phyloP scores from a whole-genome alignment of 768 basidiomycete species.

The Hericium coralloides region DNA sequence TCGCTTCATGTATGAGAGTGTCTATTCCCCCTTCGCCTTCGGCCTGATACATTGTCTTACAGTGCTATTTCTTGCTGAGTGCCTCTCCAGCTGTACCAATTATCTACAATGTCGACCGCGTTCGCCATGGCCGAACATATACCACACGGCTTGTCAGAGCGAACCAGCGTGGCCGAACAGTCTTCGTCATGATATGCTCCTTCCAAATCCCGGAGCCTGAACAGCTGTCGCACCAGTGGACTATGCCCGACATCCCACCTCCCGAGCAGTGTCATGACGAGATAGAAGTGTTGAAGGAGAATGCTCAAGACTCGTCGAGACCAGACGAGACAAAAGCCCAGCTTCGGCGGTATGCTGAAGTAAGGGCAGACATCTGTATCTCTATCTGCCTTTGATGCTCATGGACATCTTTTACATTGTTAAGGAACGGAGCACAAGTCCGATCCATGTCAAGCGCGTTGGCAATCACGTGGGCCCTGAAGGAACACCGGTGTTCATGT shows the following conservation, averaged over 20 bases:
- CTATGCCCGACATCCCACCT: conserved; percentile 47
- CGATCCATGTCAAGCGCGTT: conserved; percentile 56
- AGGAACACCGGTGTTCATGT: conserved; percentile 45
- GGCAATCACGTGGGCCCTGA: conserved; percentile 32
- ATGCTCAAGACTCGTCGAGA: too few relatives aligned
- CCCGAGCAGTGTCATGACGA: conserved; percentile 39
- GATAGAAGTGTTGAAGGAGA: conserved; percentile 9
- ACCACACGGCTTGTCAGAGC: conserved; percentile 44
- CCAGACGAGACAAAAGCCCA: too few relatives aligned
- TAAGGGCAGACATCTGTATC: conserved; percentile 12
- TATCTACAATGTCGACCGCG: conserved; percentile 67
- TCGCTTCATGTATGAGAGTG: conserved; percentile 54
- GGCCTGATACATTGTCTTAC: conserved; percentile 1
- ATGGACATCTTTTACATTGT: neutral
- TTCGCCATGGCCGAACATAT: conserved; percentile 71
- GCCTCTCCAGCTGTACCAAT: conserved; percentile 68
- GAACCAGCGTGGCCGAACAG: conserved; percentile 37
- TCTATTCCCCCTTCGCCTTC: too few relatives aligned
- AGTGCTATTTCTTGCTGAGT: conserved; percentile 79
- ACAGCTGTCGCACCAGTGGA: conserved; percentile 62
- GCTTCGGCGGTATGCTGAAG: neutral
- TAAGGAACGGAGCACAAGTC: conserved; percentile 61
- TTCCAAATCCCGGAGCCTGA: conserved; percentile 75
- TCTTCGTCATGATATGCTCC: conserved; percentile 67
- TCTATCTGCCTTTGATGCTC: conserved; percentile 14